These are phyloP conservation scores for Oryza glaberrima DNA, from an alignment of 176 grass and related monocot species.

Conservation along the genomic window DNA sequence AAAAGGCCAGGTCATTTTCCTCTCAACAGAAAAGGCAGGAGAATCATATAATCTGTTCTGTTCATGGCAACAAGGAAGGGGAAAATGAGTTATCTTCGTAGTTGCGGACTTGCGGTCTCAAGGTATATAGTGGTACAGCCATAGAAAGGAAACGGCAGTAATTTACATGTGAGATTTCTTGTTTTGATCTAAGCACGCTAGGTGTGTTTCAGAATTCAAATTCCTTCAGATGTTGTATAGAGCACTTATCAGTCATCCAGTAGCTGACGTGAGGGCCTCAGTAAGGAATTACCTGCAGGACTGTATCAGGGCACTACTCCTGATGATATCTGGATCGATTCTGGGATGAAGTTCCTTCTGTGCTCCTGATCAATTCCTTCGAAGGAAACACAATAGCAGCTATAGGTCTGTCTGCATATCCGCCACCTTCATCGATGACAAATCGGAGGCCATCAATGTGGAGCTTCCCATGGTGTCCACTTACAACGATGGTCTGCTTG, in stretches of 20 bases:
- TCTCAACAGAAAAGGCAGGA: background rate
- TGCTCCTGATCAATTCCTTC: slow-evolving; percentile 60
- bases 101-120: background rate
- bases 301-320: background rate
- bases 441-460: slow-evolving; percentile 75
- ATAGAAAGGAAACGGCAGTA: background rate
- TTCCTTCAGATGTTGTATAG: background rate
- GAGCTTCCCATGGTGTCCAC: slow-evolving; percentile 86
- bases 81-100: background rate
- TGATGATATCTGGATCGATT: slow-evolving; percentile 17
- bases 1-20: background rate
- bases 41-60: background rate
- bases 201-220: background rate
- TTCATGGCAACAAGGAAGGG: background rate
- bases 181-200: background rate
- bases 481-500: slow-evolving; percentile 65
- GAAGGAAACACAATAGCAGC: slow-evolving; percentile 80
- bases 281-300: background rate
- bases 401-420: slow-evolving; percentile 60
- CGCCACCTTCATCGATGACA: slow-evolving; percentile 82
- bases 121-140: background rate
- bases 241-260: background rate
- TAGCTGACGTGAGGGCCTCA: background rate
- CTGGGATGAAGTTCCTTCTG: slow-evolving; percentile 1
- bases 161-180: background rate